Base-by-base conservation (phyloP, 2,329 filamentous ascomycete species). In the Penicillium hesseltinei region DNA sequence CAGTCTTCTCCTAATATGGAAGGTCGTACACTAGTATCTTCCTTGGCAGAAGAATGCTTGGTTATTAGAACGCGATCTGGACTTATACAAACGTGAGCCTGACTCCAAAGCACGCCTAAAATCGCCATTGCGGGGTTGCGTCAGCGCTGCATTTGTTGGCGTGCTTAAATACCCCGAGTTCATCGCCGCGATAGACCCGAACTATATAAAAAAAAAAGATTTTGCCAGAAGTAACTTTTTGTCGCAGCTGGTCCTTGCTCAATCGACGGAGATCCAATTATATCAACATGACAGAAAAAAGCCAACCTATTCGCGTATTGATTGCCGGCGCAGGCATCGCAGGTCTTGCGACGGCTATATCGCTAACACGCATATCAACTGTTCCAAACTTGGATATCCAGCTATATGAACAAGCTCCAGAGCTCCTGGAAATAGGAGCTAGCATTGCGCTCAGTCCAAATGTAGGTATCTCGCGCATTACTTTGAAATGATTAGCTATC, bases 241-340 rank as follows among this genome's bases (percentile, higher is more conserved):
- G 4, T 19, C 17, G 6, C 15, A 11, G 11, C 3, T 36, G 29
- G 13, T 19, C 5, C 7, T 13, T 13, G 23, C 2, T 25, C 5
- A n/a, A 11, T 31, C 25, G 11, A 27, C 44, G 4, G 13, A n/a
- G 6, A 35, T 27, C 15, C 7, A 17, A 54, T 31, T 50, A 11
- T 23, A 27, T 38, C 19, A 23, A 40, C 0, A 62, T 58, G 57
- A 19, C 48, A 17, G 54, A 39, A 19, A 27, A 47, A 35, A 15
- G 15, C 2, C 19, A 55, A 10, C 38, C 48, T 2, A 35, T 64
- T 47, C 69, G 73, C 9, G 71, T 83, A 6, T 76, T 79, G 39
- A 80, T 83, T 44, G 70, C 78, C 3, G 81, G 81, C 29, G 80
- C 78, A 25, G 81, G 81, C 21, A 82, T 83, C 40, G 79, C 52